Evolutionary conservation across 1,284 basidiomycete genomes (phyloP).

Genomic region (Heterobasidion parviporum): DNA sequence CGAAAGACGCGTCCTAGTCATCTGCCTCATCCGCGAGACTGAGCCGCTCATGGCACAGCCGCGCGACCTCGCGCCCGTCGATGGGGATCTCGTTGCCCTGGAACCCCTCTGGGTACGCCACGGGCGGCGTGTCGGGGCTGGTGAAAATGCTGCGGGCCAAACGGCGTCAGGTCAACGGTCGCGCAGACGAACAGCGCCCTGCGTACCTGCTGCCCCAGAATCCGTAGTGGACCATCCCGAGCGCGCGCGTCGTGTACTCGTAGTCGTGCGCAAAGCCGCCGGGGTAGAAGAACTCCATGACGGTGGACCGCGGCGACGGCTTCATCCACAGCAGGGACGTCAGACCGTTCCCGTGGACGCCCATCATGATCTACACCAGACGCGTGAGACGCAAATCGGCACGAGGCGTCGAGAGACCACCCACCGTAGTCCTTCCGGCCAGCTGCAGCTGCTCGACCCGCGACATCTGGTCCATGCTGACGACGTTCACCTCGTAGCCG

Average conservation of each 20-base stretch:
- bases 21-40: conserved; percentile 31
- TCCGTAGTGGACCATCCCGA: conserved; percentile 81
- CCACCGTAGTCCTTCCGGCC: conserved; percentile 73
- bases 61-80: conserved; percentile 33
- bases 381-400: neutral
- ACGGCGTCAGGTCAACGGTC: neutral
- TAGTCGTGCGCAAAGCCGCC: conserved; percentile 84
- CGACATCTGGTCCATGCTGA: conserved; percentile 73
- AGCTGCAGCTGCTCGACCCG: conserved; percentile 72
- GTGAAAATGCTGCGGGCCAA: conserved; percentile 32
- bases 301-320: conserved; percentile 62
- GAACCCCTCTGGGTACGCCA: conserved; percentile 47
- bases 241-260: conserved; percentile 69
- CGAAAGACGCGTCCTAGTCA: conserved; percentile 14
- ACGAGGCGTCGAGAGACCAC: neutral
- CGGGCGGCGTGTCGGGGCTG: conserved; percentile 36
- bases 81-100: conserved; percentile 52
- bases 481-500: conserved; percentile 81
- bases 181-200: conserved; percentile 2
- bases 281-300: conserved; percentile 87
- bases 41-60: conserved; percentile 25
- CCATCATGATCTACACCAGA: conserved; percentile 66
- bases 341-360: conserved; percentile 82
- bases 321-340: conserved; percentile 84
- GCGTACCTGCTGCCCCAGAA: conserved; percentile 62